Evolutionary conservation across 1,284 basidiomycete species (phyloP).

Genomic region (Jaminaea rosea): DNA sequence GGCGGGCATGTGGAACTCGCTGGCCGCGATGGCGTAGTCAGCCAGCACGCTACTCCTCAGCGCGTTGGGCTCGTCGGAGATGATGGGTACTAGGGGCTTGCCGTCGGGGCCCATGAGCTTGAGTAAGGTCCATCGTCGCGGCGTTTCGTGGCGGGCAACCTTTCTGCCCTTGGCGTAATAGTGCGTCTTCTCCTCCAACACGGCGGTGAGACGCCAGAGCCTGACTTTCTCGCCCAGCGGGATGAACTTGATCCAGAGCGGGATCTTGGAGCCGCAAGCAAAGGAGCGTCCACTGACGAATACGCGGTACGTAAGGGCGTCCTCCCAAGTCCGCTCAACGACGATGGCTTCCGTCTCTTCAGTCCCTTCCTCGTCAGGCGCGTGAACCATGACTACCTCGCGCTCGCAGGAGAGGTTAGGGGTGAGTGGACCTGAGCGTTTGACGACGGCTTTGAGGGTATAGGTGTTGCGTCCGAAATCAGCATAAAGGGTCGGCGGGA

Average conservation of each 20-base stretch:
- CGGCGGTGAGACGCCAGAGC: conserved; percentile 65
- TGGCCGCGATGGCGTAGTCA: conserved; percentile 30
- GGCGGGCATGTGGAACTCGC: neutral
- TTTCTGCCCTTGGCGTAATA: conserved; percentile 50
- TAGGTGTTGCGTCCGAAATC: conserved; percentile 73
- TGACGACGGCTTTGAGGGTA: conserved; percentile 70
- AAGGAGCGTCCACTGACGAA: conserved; percentile 61
- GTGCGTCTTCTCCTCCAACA: conserved; percentile 63
- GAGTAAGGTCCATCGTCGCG: conserved; percentile 62
- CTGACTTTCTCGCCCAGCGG: conserved; percentile 71
- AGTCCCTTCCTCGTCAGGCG: conserved; percentile 53
- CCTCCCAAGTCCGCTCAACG: conserved; percentile 85
- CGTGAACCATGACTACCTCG: conserved; percentile 69
- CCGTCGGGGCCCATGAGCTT: conserved; percentile 55
- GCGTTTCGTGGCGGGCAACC: conserved; percentile 67
- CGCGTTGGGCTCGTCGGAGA: conserved; percentile 51
- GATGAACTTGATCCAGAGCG: conserved; percentile 71
- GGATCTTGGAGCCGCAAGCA: conserved; percentile 67
- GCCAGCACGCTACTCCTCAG: conserved; percentile 50
- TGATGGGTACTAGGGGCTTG: conserved; percentile 61
- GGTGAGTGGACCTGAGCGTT: conserved; percentile 72
- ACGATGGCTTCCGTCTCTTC: conserved; percentile 74
- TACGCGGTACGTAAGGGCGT: conserved; percentile 72
- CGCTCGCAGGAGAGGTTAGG: conserved; percentile 62
- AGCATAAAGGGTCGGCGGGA: conserved; percentile 70